Conservation (phyloP, 1,139 yeast species). For the Blastobotrys malaysiensis region DNA sequence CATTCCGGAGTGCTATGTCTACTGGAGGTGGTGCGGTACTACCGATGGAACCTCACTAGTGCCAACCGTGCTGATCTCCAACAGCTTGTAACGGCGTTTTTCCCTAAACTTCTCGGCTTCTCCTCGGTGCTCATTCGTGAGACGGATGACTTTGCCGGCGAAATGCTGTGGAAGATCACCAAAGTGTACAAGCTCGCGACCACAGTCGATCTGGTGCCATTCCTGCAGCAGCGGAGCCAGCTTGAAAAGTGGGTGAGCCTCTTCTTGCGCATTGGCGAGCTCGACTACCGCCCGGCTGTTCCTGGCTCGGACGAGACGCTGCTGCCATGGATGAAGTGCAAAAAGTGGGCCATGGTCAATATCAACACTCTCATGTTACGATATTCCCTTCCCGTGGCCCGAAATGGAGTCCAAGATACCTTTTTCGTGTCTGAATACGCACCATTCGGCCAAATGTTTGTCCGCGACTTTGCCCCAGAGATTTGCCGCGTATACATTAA, state of each 20-base stretch:
- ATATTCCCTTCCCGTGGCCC: conserved; percentile 2
- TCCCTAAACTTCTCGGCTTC: conserved; percentile 14
- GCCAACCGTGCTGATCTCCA: background rate
- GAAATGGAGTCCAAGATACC: background rate
- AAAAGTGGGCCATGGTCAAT: conserved; percentile 18
- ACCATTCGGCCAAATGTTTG: conserved; percentile 11
- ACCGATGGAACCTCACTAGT: conserved; percentile 7
- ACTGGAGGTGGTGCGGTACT: conserved; percentile 13
- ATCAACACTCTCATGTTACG: conserved; percentile 15
- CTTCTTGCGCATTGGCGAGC: conserved; percentile 7
- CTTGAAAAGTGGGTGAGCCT: conserved; percentile 16
- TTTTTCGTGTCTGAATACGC: conserved; percentile 3
- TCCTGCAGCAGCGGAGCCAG: conserved; percentile 10
- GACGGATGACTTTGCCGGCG: conserved; percentile 10
- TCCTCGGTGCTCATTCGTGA: conserved; percentile 9
- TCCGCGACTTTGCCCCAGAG: conserved; percentile 14
- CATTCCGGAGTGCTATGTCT: conserved; percentile 15
- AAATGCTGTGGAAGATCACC: conserved; percentile 17
- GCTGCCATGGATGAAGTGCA: conserved; percentile 14
- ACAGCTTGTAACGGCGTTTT: conserved; percentile 6
- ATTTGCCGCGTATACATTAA: conserved; percentile 12
- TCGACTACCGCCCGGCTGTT: background rate
- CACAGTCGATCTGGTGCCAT: conserved; percentile 7
- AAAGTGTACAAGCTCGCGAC: conserved; percentile 15
- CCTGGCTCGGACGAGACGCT: background rate